Conservation (phyloP, 805 yeast species). For the Nakazawaea populi region DNA sequence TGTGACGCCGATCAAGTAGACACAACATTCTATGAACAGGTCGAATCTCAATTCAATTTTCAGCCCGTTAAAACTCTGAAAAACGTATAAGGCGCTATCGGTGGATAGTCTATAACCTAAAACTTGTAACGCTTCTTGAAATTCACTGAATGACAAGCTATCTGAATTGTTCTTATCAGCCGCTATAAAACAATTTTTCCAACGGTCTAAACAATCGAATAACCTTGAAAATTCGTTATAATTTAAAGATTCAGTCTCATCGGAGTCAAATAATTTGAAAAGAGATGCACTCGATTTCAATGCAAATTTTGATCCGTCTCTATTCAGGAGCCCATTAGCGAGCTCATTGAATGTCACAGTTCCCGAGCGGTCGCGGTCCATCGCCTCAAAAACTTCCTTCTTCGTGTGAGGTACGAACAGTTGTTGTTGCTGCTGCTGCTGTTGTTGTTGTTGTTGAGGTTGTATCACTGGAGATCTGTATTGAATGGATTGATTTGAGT, state of each 20-base stretch:
- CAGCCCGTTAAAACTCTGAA: slow-evolving; percentile 5
- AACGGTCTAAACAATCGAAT: slow-evolving; percentile 7
- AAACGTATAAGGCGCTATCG: slow-evolving; percentile 13
- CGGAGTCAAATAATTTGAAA: slow-evolving; percentile 7
- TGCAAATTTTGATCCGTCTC: slow-evolving; percentile 4
- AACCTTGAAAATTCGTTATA: slow-evolving; percentile 9
- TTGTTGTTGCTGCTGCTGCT: neutral
- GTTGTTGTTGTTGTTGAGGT: neutral
- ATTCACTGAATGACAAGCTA: slow-evolving; percentile 10
- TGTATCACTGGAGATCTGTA: neutral
- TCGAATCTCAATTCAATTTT: slow-evolving; percentile 53
- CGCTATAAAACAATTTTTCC: slow-evolving; percentile 6
- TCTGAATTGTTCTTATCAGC: slow-evolving; percentile 4
- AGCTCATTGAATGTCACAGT: slow-evolving; percentile 1
- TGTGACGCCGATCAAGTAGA: slow-evolving; percentile 70
- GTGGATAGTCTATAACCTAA: slow-evolving; percentile 11
- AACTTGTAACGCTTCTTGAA: slow-evolving; percentile 14
- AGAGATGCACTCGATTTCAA: neutral
- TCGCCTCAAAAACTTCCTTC: slow-evolving; percentile 2
- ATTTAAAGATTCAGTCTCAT: neutral
- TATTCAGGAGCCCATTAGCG: neutral
- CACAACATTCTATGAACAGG: slow-evolving; percentile 73
- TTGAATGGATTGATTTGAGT: neutral
- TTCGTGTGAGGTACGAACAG: slow-evolving; percentile 5
- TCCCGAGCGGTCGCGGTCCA: slow-evolving; percentile 4